Evolutionary conservation across 2,329 filamentous ascomycete genomes (phyloP), one percentile per base, ranked within the genome.

Genomic region (Claviceps purpurea): DNA sequence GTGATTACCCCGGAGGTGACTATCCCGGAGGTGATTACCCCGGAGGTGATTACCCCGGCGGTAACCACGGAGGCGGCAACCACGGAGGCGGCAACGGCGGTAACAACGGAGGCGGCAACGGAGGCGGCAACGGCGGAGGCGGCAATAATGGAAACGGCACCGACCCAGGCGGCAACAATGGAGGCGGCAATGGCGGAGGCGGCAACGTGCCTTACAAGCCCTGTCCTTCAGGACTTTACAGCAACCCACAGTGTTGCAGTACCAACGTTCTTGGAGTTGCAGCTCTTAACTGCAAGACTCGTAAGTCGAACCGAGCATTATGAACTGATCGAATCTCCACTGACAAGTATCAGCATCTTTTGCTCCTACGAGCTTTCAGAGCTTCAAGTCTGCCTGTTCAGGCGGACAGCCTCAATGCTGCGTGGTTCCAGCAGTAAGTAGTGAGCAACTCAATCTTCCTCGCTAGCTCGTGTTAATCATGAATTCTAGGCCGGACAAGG

Each of bases 241-340:
- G 47, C 52, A 53, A 50, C 46, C 39, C 53, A 11, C 53, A 55
- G 38, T 57, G 56, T 47, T 57, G 56, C 48, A 11, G 13, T 20
- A 30, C 47, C n/a, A n/a, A 48, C 13, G n/a, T 56, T 34, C 53
- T 57, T 3, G 56, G 56, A 13, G 22, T 57, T 8, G 34, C 52
- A 11, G 39, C 39, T 40, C 49, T 57, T 10, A 53, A 51, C 48
- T 57, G 56, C 50, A 8, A 50, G 6, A 43, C 13, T 14, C 56
- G 55, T 56, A 50, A 49, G 55, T 54, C 16, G 13, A 18, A 7
- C 18, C 24, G n/a, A 38, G n/a, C 6, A 6, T 11, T 3, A 40
- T n/a, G 0, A 0, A 13, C 18, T 5, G 16, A 41, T 11, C 10
- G 22, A 11, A 11, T 18, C 16, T 1, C 43, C 11, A 43, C 48